Percentiles rank a stretch among this genome's conserved stretches.
phyloP scores from a whole-genome alignment of 305 asterid genomes.

The Euphrasia arctica region DNA sequence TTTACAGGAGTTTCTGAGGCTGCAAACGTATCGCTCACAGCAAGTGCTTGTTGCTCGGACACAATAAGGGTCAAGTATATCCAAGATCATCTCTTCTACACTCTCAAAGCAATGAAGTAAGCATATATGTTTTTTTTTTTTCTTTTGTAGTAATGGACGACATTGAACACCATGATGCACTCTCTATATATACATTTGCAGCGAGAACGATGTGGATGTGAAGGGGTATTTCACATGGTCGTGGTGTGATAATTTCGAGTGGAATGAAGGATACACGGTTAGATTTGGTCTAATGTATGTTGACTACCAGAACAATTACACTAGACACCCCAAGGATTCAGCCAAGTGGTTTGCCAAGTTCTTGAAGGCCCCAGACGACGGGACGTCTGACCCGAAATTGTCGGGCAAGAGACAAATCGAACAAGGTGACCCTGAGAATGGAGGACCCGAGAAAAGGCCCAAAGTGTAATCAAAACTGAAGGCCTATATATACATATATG shows the following conservation, averaged over 20 bases:
- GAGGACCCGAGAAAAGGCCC: constrained; percentile 3
- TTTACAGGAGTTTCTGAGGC: constrained; percentile 28
- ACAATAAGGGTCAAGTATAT: constrained; percentile 30
- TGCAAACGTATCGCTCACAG: constrained; percentile 21
- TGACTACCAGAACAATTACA: constrained; percentile 32
- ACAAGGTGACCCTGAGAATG: not conserved
- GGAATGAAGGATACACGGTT: constrained; percentile 36
- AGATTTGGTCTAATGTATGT: constrained; percentile 35
- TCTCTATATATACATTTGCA: too few relatives aligned
- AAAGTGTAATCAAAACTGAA: not conserved
- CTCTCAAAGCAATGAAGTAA: constrained; percentile 2
- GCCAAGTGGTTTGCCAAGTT: constrained; percentile 29
- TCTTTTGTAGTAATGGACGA: too few relatives aligned
- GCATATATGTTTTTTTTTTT: too few relatives aligned
- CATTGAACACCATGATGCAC: too few relatives aligned
- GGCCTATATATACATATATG: too few relatives aligned
- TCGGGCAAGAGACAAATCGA: not conserved
- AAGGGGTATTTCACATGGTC: constrained; percentile 48
- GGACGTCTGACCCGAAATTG: too few relatives aligned
- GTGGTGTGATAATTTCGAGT: constrained; percentile 39
- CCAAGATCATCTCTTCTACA: constrained; percentile 20
- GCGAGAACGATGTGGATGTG: constrained; percentile 17
- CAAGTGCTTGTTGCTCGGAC: constrained; percentile 28
- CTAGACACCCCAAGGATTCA: constrained; percentile 30
- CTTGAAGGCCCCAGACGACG: not conserved